These are phyloP conservation scores for Yarrowia bubula DNA, from an alignment of 805 yeast genomes.

Conservation along the genomic window DNA sequence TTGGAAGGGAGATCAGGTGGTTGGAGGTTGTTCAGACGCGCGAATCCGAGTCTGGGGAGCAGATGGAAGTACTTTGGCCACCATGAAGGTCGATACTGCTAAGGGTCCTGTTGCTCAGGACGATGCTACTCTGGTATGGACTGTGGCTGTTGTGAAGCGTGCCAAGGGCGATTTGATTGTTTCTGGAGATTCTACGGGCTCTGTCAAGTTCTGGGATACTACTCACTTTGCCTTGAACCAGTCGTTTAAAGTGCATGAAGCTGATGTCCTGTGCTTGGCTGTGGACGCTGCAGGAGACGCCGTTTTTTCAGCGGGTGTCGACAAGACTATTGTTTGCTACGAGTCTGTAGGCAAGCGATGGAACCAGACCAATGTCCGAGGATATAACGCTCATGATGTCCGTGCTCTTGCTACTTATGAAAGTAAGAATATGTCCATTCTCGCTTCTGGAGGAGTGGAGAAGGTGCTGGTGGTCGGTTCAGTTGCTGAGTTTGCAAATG, in stretches of 20 bases:
- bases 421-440: slow-evolving; percentile 60
- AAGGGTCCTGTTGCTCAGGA: slow-evolving; percentile 43
- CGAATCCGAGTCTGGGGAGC: slow-evolving; percentile 77
- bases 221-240: slow-evolving; percentile 73
- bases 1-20: slow-evolving; percentile 67
- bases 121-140: slow-evolving; percentile 91
- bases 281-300: slow-evolving; percentile 58
- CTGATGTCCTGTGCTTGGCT: slow-evolving; percentile 78
- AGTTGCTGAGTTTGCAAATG: slow-evolving; percentile 62
- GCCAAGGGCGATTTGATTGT: slow-evolving; percentile 57
- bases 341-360: slow-evolving; percentile 57
- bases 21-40: slow-evolving; percentile 97
- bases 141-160: slow-evolving; percentile 60
- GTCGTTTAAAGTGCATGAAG: slow-evolving; percentile 80
- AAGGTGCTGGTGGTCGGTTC: slow-evolving; percentile 52
- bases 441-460: slow-evolving; percentile 53
- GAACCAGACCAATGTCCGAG: slow-evolving; percentile 72
- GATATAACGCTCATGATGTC: slow-evolving; percentile 82
- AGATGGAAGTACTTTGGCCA: slow-evolving; percentile 66
- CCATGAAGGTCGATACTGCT: slow-evolving; percentile 90
- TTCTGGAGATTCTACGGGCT: slow-evolving; percentile 96
- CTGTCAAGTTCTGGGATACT: slow-evolving; percentile 89
- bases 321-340: slow-evolving; percentile 81
- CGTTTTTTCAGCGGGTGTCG: slow-evolving; percentile 88
- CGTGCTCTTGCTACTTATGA: slow-evolving; percentile 72